A percentile compares a stretch with the other conserved stretches of the same genome.
Evolutionary conservation across 2,329 filamentous ascomycete species (phyloP).

Genomic region (Aspergillus tamarii): DNA sequence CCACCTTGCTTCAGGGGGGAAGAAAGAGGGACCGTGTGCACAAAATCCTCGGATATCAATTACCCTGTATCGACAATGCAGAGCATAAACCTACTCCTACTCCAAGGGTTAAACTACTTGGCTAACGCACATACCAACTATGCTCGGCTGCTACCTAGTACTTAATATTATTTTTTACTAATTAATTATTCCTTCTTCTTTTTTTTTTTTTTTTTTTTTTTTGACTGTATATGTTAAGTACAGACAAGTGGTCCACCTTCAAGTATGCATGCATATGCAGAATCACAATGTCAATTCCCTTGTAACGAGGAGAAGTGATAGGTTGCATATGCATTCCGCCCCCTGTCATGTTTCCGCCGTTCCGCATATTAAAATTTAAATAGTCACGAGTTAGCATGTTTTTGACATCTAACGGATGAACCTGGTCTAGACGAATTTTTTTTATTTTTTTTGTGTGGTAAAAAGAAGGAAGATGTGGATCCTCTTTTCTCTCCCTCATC

Average conservation of each 20-base stretch:
- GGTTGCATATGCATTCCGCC: background rate
- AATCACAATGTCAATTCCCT: background rate
- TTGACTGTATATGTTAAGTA: no score
- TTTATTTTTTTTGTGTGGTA: background rate
- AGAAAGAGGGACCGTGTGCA: background rate
- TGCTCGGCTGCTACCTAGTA: no score
- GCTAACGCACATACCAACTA: no score
- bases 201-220: no score
- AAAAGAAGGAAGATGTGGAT: background rate
- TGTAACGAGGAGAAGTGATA: background rate
- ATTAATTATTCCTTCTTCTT: no score
- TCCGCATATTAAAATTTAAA: slow-evolving; percentile 12
- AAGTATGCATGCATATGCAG: slow-evolving; percentile 4
- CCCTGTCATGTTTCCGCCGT: slow-evolving; percentile 11
- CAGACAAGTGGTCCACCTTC: no score
- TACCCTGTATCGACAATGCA: no score
- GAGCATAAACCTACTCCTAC: no score
- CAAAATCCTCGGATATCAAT: background rate
- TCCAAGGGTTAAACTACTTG: no score
- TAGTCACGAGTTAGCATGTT: slow-evolving; percentile 1
- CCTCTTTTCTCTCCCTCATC: background rate
- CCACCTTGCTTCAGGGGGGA: slow-evolving; percentile 5
- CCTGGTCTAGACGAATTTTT: background rate
- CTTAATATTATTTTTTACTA: no score
- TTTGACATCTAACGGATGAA: slow-evolving; percentile 4